These are phyloP conservation scores for Capronia americana DNA, from an alignment of 2,329 filamentous ascomycete species.

Conservation along the genomic window DNA sequence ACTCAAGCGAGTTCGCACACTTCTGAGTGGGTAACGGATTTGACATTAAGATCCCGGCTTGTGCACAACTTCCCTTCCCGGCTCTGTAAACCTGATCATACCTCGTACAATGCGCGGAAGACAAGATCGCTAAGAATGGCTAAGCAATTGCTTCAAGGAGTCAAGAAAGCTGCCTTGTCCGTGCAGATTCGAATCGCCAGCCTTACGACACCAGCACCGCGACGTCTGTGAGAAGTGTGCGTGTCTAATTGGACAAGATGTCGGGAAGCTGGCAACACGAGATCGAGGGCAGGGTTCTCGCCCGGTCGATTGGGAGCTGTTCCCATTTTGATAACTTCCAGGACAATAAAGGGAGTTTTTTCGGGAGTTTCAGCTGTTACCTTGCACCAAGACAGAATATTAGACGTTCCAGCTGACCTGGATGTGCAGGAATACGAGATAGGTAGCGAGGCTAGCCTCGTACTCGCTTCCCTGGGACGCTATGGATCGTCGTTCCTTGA, in stretches of 20 bases:
- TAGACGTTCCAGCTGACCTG: background rate
- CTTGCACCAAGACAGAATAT: background rate
- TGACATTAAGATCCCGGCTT: background rate
- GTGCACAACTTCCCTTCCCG: background rate
- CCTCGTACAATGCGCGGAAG: background rate
- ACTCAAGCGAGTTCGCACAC: background rate
- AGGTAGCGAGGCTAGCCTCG: background rate
- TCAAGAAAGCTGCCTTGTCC: background rate
- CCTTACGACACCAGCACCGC: background rate
- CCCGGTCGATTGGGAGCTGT: background rate
- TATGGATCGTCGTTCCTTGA: background rate
- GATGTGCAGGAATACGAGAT: background rate
- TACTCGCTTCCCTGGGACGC: conserved; percentile 6
- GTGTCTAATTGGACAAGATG: background rate
- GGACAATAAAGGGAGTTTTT: background rate
- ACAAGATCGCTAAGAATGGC: conserved; percentile 7
- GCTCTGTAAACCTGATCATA: background rate
- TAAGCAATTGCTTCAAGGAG: conserved; percentile 5
- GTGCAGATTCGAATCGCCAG: background rate
- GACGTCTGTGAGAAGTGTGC: background rate
- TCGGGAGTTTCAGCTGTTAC: background rate
- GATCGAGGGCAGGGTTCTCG: background rate
- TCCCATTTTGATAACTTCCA: background rate
- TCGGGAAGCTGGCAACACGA: background rate
- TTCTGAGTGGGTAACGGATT: background rate